Evolutionary conservation across 768 basidiomycete genomes (phyloP).

Genomic region (Boletus eberwhitei): DNA sequence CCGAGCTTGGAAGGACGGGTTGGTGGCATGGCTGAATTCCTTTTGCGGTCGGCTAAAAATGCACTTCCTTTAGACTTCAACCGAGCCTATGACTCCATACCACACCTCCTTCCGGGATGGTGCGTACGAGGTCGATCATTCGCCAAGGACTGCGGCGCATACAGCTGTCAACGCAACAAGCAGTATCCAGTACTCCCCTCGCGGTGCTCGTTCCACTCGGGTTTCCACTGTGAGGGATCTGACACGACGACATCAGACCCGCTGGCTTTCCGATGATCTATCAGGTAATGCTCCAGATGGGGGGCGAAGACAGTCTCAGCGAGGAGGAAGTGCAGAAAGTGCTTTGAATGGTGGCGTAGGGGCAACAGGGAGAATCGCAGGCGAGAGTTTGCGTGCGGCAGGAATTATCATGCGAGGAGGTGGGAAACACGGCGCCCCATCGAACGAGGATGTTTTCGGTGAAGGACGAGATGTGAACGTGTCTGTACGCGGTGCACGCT

Average conservation of each 20-base stretch:
- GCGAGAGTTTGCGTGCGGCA: conserved; percentile 68
- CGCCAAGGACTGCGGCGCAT: conserved; percentile 25
- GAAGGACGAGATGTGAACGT: conserved; percentile 19
- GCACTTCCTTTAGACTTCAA: conserved; percentile 23
- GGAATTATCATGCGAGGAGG: conserved; percentile 48
- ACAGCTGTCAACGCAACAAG: conserved; percentile 21
- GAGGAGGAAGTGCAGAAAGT: conserved; percentile 72
- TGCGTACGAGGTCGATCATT: conserved; percentile 18
- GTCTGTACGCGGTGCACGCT: conserved; percentile 17
- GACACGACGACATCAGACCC: conserved; percentile 46
- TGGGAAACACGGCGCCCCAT: conserved; percentile 26
- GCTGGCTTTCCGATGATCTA: conserved; percentile 54
- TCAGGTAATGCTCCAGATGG: conserved; percentile 20
- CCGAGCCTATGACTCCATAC: conserved; percentile 42
- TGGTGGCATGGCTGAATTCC: conserved; percentile 10
- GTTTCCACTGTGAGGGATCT: conserved; percentile 49
- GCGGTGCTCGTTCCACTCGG: conserved; percentile 32
- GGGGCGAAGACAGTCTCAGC: conserved; percentile 53
- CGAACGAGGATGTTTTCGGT: conserved; percentile 38
- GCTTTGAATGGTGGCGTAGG: conserved; percentile 43
- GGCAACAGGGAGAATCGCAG: conserved; percentile 51
- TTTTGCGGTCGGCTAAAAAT: neutral
- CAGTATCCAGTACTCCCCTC: conserved; percentile 27
- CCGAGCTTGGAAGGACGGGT: conserved; percentile 43
- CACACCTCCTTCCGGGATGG: conserved; percentile 25